phyloP scores from a whole-genome alignment of 108 stramenopile species.

The Skeletonema menzelii region DNA sequence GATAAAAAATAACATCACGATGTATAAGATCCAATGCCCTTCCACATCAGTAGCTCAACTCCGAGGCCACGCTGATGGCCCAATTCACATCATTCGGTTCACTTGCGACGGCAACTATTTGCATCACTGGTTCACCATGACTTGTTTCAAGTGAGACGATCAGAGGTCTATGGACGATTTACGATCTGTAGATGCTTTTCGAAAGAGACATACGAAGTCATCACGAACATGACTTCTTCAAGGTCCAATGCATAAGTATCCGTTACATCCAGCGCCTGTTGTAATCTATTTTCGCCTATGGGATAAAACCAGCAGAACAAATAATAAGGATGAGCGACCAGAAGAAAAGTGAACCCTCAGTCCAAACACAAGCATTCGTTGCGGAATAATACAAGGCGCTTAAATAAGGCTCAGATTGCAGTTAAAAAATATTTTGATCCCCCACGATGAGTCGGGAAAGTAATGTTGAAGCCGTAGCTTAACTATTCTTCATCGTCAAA shows the following conservation, averaged over 20 bases:
- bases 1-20: no score
- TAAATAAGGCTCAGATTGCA: slow-evolving; percentile 34
- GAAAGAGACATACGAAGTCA: no score
- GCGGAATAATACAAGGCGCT: not conserved
- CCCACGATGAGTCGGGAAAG: slow-evolving; percentile 35
- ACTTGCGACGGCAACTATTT: slow-evolving; percentile 73
- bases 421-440: slow-evolving; percentile 43
- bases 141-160: not conserved
- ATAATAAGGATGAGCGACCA: not conserved
- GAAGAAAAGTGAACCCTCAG: not conserved
- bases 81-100: slow-evolving; percentile 59
- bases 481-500: slow-evolving; percentile 22
- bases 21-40: no score
- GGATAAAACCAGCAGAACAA: not conserved
- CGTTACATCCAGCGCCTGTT: no score
- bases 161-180: no score
- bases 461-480: slow-evolving; percentile 14
- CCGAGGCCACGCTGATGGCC: slow-evolving; percentile 59
- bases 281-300: not conserved
- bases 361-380: not conserved
- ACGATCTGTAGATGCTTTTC: no score
- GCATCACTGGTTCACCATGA: slow-evolving; percentile 54
- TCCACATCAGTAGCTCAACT: slow-evolving; percentile 51
- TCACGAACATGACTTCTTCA: no score
- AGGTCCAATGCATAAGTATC: no score